Evolutionary conservation across 192 early-diverging fungal genomes (phyloP), one percentile per base, ranked within the genome.

Genomic region (Nowakowskiella sp.): DNA sequence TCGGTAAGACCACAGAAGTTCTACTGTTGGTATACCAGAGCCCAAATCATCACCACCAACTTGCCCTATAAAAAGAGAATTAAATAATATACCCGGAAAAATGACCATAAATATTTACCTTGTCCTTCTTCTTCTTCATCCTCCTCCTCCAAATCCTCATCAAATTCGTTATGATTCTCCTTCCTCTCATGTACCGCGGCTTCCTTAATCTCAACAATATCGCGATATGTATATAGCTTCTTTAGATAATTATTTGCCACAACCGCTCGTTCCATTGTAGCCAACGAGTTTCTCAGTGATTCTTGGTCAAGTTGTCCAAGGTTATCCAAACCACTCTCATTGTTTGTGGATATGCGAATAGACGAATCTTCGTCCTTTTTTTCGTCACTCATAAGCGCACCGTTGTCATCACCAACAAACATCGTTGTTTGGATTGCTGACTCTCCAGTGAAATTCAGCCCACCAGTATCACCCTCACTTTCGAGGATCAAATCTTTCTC

Each of bases 271-370:
- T 81, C 79, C 64, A 76, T 68, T 4, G 73, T 57, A 6, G 31
- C 51, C 8, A 81, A 59, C 25, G 67, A 67, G 6, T 55, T 42
- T 31, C 57, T 55, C 19, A 74, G 59, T 21, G 23, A 48, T 6
- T 73, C 69, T 61, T 74, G 72, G 47, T 65, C 64, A 19, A 76
- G 55, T 71, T 74, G n/a, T n/a, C n/a, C n/a, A n/a, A n/a, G n/a
- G n/a, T n/a, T n/a, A n/a, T n/a, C n/a, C n/a, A n/a, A n/a, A n/a
- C n/a, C n/a, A n/a, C n/a, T n/a, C n/a, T n/a, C n/a, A n/a, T n/a
- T n/a, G n/a, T n/a, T n/a, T n/a, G n/a, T n/a, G n/a, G n/a, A n/a
- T n/a, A n/a, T n/a, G n/a, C n/a, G n/a, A n/a, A n/a, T n/a, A n/a
- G n/a, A n/a, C n/a, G n/a, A n/a, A n/a, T n/a, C n/a, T n/a, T n/a